These are phyloP conservation scores for Alternaria arborescens DNA, from an alignment of 2,329 filamentous ascomycete genomes.

Conservation along the genomic window DNA sequence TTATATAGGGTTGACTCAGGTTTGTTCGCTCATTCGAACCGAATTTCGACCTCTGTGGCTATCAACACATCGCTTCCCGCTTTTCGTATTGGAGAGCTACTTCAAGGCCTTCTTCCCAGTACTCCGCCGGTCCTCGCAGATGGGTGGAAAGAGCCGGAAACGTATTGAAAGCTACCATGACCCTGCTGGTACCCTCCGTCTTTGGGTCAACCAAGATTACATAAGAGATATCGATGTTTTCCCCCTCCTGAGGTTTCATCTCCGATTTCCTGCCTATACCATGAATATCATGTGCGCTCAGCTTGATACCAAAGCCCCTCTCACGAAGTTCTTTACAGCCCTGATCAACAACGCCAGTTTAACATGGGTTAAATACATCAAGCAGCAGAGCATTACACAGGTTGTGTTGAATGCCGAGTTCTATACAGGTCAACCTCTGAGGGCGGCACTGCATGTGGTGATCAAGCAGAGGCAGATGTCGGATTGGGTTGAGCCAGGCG, in stretches of 20 bases:
- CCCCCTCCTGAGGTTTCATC: constrained; percentile 28
- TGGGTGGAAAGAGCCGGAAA: not conserved
- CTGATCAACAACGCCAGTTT: not conserved
- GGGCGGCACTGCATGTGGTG: not conserved
- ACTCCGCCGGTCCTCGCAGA: not conserved
- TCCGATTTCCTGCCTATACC: constrained; percentile 25
- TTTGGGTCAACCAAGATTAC: constrained; percentile 21
- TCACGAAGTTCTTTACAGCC: not conserved
- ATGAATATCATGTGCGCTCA: constrained; percentile 4
- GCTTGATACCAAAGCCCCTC: too few species aligned
- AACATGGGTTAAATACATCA: constrained; percentile 4
- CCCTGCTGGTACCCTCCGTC: constrained; percentile 17
- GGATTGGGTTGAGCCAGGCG: not conserved
- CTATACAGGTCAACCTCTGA: not conserved
- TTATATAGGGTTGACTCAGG: constrained; percentile 33
- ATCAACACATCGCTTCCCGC: constrained; percentile 27
- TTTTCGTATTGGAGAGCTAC: constrained; percentile 26
- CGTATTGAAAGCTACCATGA: constrained; percentile 15
- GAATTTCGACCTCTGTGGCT: constrained; percentile 41
- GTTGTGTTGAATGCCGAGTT: not conserved
- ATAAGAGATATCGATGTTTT: constrained; percentile 18
- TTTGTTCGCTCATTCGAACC: constrained; percentile 29
- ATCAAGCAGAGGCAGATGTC: constrained; percentile 3
- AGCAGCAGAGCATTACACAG: constrained; percentile 8
- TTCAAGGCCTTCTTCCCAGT: constrained; percentile 32